A percentile compares a stretch with the other conserved stretches of the same genome.
Evolutionary conservation across 106 monocot genomes (phyloP).

Genomic region (Triglochin maritima): DNA sequence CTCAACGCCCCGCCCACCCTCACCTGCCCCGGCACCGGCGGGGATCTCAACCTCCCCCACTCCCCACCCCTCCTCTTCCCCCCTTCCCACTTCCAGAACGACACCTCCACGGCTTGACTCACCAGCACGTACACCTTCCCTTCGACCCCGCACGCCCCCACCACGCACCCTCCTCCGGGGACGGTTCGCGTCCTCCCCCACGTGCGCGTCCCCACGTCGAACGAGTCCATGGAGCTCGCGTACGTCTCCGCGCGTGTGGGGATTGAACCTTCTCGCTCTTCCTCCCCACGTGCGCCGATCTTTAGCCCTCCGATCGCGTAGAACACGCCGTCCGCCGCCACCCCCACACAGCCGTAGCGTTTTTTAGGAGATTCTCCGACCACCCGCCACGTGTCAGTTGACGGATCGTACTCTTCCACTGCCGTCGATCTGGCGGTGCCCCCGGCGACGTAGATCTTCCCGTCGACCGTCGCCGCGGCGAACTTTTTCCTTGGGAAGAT

Average conservation of each 20-base stretch:
- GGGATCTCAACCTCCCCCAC: constrained; percentile 42
- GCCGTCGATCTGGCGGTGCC: constrained; percentile 13
- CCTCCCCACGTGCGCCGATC: constrained; percentile 9
- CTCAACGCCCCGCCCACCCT: constrained; percentile 31
- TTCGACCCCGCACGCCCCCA: constrained; percentile 64
- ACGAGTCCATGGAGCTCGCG: constrained; percentile 58
- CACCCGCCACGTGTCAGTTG: constrained; percentile 11
- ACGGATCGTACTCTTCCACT: constrained; percentile 25
- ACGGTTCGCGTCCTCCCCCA: constrained; percentile 40
- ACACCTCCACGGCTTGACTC: constrained; percentile 87
- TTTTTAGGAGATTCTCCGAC: constrained; percentile 10
- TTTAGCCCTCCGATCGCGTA: constrained; percentile 18
- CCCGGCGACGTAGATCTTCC: constrained; percentile 25
- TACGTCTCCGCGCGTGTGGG: constrained; percentile 18
- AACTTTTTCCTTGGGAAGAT: constrained; percentile 24
- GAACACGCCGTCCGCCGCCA: constrained; percentile 12
- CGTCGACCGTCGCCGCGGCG: constrained; percentile 13
- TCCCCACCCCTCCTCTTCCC: constrained; percentile 11
- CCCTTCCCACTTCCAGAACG: constrained; percentile 69
- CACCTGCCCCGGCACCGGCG: constrained; percentile 33
- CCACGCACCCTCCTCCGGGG: constrained; percentile 69
- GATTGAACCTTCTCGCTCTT: not conserved
- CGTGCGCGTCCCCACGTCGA: constrained; percentile 24
- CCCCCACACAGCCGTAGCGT: constrained; percentile 23
- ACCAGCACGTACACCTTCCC: constrained; percentile 55